phyloP scores from a whole-genome alignment of 805 yeast species.

The Saccharomycopsis microspora region DNA sequence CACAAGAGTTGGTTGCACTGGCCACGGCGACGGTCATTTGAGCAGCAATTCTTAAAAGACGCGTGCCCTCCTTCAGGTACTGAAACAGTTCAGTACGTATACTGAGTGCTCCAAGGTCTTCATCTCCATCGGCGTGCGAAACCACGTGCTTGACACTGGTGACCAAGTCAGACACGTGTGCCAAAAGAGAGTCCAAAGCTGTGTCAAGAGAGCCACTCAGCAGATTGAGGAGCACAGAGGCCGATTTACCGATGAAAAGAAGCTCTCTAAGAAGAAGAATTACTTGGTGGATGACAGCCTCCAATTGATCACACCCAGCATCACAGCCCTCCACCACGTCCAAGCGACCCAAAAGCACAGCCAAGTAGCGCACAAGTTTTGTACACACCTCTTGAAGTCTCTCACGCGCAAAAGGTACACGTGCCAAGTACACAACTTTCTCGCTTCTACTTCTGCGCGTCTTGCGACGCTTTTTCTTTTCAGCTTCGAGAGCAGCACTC shows the following conservation, averaged over 20 bases:
- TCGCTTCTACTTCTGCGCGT: conserved; percentile 24
- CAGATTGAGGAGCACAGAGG: conserved; percentile 12
- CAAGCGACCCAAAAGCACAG: conserved; percentile 61
- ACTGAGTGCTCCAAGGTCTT: conserved; percentile 16
- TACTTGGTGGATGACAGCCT: conserved; percentile 56
- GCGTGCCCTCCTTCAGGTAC: conserved; percentile 59
- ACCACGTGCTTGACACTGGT: conserved; percentile 54
- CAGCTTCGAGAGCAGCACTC: conserved; percentile 32
- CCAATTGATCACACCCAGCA: conserved; percentile 56
- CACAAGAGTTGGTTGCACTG: conserved; percentile 37
- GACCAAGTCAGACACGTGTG: conserved; percentile 54
- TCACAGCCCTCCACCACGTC: conserved; percentile 69
- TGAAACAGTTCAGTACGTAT: conserved; percentile 29
- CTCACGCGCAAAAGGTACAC: conserved; percentile 51
- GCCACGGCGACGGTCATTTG: conserved; percentile 47
- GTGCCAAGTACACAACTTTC: conserved; percentile 32
- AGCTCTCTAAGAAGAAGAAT: conserved; percentile 54
- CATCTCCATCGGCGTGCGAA: conserved; percentile 37
- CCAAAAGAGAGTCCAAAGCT: conserved; percentile 44
- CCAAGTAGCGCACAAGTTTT: conserved; percentile 47
- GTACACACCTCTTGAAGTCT: conserved; percentile 57
- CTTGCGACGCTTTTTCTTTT: conserved; percentile 18
- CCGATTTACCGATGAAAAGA: conserved; percentile 42
- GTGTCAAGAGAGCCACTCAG: conserved; percentile 23
- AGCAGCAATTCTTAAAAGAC: conserved; percentile 46